Evolutionary conservation across 169 alveolate species (phyloP).

Genomic region (Cryptosporidium sp.): DNA sequence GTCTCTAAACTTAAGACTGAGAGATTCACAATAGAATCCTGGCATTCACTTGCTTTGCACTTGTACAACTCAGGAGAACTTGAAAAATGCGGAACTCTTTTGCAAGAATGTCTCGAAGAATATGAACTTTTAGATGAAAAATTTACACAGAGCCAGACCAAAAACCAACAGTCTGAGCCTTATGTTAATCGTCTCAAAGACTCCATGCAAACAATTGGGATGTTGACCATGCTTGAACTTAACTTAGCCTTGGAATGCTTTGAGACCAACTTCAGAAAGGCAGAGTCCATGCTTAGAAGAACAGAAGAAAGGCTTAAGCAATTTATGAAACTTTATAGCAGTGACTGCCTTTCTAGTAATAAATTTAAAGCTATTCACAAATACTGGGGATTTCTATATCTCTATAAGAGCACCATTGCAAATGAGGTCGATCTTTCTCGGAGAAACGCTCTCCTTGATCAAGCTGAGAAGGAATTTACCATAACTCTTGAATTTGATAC

Average conservation of each 20-base stretch:
- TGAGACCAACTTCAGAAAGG: slow-evolving; percentile 24
- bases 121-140: slow-evolving; percentile 29
- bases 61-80: slow-evolving; percentile 10
- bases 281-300: slow-evolving; percentile 21
- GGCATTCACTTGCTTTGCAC: slow-evolving; percentile 39
- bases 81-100: slow-evolving; percentile 10
- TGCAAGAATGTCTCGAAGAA: slow-evolving; percentile 55
- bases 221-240: slow-evolving; percentile 40
- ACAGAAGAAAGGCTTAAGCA: slow-evolving; percentile 48
- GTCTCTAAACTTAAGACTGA: slow-evolving; percentile 5
- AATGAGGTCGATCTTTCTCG: slow-evolving; percentile 9
- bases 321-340: not conserved
- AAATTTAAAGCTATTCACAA: slow-evolving; percentile 29
- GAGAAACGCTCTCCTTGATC: not conserved
- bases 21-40: slow-evolving; percentile 37
- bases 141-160: not conserved
- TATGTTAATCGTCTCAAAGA: not conserved
- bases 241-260: slow-evolving; percentile 39
- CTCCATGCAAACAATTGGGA: slow-evolving; percentile 3
- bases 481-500: slow-evolving; percentile 10
- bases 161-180: not conserved
- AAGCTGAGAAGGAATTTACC: slow-evolving; percentile 34
- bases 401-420: slow-evolving; percentile 25
- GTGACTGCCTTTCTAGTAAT: not conserved
- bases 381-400: slow-evolving; percentile 45